Percentiles rank a stretch among this genome's conserved stretches.
Evolutionary conservation across 257 asterid species (phyloP).

Genomic region (Solanum bulbocastanum): DNA sequence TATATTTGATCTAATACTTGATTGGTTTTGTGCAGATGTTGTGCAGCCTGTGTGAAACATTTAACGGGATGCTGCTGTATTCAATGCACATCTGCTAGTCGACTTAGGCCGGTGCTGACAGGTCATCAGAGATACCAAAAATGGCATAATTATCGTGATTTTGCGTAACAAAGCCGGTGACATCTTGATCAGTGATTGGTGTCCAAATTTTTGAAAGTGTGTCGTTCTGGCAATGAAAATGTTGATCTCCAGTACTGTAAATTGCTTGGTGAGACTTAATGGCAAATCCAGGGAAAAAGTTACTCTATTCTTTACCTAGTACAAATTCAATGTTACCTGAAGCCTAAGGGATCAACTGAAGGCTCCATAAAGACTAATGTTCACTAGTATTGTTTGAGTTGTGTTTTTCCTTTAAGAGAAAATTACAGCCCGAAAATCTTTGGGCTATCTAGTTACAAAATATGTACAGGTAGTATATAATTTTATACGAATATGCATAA

Average conservation of each 20-base stretch:
- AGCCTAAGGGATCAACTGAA: background rate
- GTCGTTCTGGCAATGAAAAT: background rate
- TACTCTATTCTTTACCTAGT: background rate
- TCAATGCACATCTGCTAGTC: slow-evolving; percentile 54
- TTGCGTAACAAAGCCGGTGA: slow-evolving; percentile 33
- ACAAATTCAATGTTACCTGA: background rate
- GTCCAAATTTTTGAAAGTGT: background rate
- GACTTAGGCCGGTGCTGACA: slow-evolving; percentile 65
- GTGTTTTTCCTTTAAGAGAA: background rate
- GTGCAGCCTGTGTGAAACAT: slow-evolving; percentile 40
- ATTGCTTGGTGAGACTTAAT: background rate
- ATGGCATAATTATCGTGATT: slow-evolving; percentile 74
- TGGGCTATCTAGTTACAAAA: background rate
- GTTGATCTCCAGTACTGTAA: background rate
- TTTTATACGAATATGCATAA: background rate
- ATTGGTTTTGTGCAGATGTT: slow-evolving; percentile 41
- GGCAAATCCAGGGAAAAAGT: background rate
- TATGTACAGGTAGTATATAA: background rate
- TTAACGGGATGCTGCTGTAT: slow-evolving; percentile 79
- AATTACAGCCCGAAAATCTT: background rate
- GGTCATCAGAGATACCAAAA: slow-evolving; percentile 73
- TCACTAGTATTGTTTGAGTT: background rate
- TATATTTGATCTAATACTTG: background rate
- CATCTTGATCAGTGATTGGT: background rate
- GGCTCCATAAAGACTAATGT: background rate